Conservation (phyloP, 306 rosid genomes). For the Lathyrus tuberosus region DNA sequence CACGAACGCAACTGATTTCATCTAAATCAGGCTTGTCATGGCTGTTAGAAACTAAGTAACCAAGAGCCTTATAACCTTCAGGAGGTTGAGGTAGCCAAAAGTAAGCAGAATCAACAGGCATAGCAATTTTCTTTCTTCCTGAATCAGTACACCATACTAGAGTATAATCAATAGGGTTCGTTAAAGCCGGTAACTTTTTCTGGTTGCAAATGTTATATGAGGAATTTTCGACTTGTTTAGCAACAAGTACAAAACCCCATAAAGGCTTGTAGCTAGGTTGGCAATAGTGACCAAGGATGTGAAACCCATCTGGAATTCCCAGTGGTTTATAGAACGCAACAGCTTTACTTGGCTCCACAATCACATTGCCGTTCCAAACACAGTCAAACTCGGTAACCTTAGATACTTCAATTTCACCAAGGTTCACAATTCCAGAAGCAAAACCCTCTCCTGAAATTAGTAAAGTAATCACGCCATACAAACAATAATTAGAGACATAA, state of each 20-base stretch:
- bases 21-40: constrained; percentile 70
- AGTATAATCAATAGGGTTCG: constrained; percentile 67
- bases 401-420: constrained; percentile 77
- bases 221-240: constrained; percentile 53
- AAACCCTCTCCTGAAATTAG: constrained; percentile 62
- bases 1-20: constrained; percentile 76
- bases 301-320: constrained; percentile 72
- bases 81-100: constrained; percentile 88
- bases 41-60: constrained; percentile 66
- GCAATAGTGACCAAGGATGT: constrained; percentile 79
- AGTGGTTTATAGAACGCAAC: constrained; percentile 70
- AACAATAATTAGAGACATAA: no score
- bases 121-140: constrained; percentile 49
- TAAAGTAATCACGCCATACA: constrained; percentile 27
- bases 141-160: constrained; percentile 66
- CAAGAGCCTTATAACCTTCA: constrained; percentile 75
- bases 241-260: constrained; percentile 75
- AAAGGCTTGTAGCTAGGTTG: constrained; percentile 62
- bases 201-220: constrained; percentile 35
- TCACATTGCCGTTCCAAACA: constrained; percentile 59
- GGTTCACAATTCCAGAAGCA: constrained; percentile 70
- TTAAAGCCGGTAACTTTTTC: constrained; percentile 56
- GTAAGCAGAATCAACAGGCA: constrained; percentile 51
- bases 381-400: constrained; percentile 61
- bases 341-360: constrained; percentile 47